Evolutionary conservation across 2,329 filamentous ascomycete genomes (phyloP).

Genomic region (Neurospora crassa): DNA sequence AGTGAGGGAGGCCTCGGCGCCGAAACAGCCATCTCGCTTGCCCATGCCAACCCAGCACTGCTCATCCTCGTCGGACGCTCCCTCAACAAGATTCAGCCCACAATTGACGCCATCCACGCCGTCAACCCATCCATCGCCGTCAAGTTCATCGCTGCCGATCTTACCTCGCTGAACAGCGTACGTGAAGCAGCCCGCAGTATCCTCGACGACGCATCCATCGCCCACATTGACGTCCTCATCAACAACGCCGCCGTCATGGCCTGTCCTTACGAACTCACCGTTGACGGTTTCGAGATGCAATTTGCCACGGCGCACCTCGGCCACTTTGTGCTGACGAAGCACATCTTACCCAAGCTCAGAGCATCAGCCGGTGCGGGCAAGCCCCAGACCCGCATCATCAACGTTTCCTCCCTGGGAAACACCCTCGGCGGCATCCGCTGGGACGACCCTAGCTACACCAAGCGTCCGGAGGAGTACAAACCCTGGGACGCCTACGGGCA

Average conservation of each 20-base stretch:
- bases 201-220: slow-evolving; percentile 21
- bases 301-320: slow-evolving; percentile 26
- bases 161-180: slow-evolving; percentile 23
- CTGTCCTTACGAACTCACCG: slow-evolving; percentile 22
- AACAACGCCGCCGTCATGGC: slow-evolving; percentile 37
- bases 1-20: slow-evolving; percentile 23
- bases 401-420: slow-evolving; percentile 14
- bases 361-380: slow-evolving; percentile 1
- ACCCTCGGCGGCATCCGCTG: slow-evolving; percentile 17
- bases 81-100: slow-evolving; percentile 18
- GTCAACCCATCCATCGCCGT: slow-evolving; percentile 15
- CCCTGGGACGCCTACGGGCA: slow-evolving; percentile 32
- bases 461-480: slow-evolving; percentile 21
- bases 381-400: slow-evolving; percentile 15
- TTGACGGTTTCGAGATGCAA: slow-evolving; percentile 24
- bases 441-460: slow-evolving; percentile 21
- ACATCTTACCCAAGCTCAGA: slow-evolving; percentile 23
- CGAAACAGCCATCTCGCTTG: slow-evolving; percentile 22
- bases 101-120: slow-evolving; percentile 20
- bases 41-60: slow-evolving; percentile 19
- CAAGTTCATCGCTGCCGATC: slow-evolving; percentile 21
- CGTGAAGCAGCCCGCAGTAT: slow-evolving; percentile 22
- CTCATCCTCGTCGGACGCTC: slow-evolving; percentile 23
- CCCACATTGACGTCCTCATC: slow-evolving; percentile 29
- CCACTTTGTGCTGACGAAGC: slow-evolving; percentile 26